These are phyloP conservation scores for Stagonosporopsis rhizophila DNA, from an alignment of 2,329 filamentous ascomycete species.

Conservation along the genomic window DNA sequence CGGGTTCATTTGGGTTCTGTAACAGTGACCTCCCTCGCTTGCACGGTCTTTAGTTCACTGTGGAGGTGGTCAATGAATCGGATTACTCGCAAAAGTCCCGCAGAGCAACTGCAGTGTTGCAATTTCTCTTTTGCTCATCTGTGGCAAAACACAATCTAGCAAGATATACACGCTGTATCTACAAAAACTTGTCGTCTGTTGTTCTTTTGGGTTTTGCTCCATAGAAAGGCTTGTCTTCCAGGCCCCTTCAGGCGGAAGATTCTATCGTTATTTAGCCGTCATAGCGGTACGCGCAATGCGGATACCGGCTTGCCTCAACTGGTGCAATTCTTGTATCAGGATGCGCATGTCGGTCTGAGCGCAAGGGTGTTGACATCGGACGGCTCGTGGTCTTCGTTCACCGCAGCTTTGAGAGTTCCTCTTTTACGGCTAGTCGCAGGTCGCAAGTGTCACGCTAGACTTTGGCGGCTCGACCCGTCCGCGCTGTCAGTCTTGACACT, in stretches of 20 bases:
- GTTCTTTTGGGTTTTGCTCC: not conserved
- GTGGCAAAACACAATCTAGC: not conserved
- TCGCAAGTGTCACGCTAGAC: not conserved
- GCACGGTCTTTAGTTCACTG: not conserved
- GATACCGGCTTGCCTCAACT: not conserved
- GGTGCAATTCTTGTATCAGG: not conserved
- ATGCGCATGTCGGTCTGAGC: not conserved
- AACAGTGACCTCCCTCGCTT: not conserved
- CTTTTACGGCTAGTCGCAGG: not conserved
- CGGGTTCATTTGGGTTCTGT: conserved; percentile 2
- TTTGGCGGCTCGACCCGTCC: conserved; percentile 4
- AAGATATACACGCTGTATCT: not conserved
- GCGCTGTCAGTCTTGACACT: not conserved
- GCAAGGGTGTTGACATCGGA: not conserved
- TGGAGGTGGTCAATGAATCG: not conserved
- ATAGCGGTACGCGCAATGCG: not conserved
- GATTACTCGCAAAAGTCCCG: not conserved
- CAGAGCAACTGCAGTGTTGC: not conserved
- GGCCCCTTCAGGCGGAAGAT: not conserved
- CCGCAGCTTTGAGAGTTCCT: not conserved
- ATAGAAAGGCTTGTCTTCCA: not conserved
- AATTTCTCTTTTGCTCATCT: not conserved
- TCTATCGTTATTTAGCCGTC: not conserved
- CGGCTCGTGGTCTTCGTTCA: conserved; percentile 4
- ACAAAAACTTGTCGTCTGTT: not conserved